These are phyloP conservation scores for Heliamphora exappendiculata DNA, from an alignment of 148 eudicot species.

Conservation along the genomic window DNA sequence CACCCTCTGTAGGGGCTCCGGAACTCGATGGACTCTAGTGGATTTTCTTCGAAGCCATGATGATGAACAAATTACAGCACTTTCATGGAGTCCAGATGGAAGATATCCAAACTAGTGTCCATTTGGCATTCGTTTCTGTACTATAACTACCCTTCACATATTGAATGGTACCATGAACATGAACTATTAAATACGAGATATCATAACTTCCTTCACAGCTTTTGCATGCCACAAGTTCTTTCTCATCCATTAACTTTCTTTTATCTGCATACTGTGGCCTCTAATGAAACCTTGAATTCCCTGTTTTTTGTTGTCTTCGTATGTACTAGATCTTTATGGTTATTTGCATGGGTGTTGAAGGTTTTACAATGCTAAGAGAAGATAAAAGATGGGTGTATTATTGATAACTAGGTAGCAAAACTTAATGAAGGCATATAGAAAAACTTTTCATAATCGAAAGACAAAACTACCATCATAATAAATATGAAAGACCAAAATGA, in stretches of 20 bases:
- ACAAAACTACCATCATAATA: too few relatives aligned
- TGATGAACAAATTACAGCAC: constrained; percentile 78
- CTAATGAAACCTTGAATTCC: neutral
- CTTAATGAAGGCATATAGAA: too few relatives aligned
- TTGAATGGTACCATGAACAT: neutral
- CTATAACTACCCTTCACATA: neutral
- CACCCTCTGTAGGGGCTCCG: constrained; percentile 69
- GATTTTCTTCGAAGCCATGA: constrained; percentile 74
- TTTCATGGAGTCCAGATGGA: constrained; percentile 99
- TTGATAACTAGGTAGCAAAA: too few relatives aligned
- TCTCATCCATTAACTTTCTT: neutral
- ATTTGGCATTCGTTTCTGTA: neutral
- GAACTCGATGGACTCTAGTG: constrained; percentile 78
- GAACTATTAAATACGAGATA: neutral
- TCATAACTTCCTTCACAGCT: neutral
- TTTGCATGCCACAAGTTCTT: neutral
- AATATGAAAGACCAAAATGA: too few relatives aligned
- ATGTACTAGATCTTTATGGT: neutral
- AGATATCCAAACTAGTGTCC: constrained; percentile 60
- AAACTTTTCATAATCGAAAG: too few relatives aligned
- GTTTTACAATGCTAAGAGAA: too few relatives aligned
- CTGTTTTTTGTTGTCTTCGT: neutral
- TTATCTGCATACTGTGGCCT: neutral
- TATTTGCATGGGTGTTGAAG: neutral
- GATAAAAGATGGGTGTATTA: too few relatives aligned